phyloP scores from a whole-genome alignment of 345 rosid species.

The Eutrema japonicum region DNA sequence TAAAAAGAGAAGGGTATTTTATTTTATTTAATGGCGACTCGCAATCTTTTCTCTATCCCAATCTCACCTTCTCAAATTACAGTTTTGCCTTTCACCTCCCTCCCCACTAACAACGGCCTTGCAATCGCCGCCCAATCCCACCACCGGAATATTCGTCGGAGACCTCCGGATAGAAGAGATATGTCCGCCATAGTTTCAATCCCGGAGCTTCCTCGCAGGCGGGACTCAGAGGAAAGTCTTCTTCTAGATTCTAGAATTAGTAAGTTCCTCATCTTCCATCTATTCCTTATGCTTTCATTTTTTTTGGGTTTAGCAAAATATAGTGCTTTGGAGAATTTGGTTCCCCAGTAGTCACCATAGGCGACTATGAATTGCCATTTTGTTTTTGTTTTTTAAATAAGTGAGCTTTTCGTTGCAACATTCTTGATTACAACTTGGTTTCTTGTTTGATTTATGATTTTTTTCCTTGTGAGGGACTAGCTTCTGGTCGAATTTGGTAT shows the following conservation, averaged over 20 bases:
- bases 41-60: constrained; percentile 34
- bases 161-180: constrained; percentile 31
- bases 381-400: constrained; percentile 16
- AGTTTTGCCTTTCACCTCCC: constrained; percentile 38
- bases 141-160: constrained; percentile 41
- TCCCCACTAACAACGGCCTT: constrained; percentile 24
- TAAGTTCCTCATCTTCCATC: constrained; percentile 22
- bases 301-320: background rate
- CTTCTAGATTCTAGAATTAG: constrained; percentile 55
- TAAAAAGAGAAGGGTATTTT: background rate
- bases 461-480: too few species aligned
- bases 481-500: background rate
- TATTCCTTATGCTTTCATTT: background rate
- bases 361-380: background rate
- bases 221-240: constrained; percentile 50
- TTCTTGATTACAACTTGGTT: background rate
- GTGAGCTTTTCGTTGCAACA: background rate
- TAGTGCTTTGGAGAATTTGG: background rate
- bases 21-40: constrained; percentile 46
- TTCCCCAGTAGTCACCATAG: background rate
- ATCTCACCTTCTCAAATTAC: constrained; percentile 43
- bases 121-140: constrained; percentile 39
- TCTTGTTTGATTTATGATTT: background rate
- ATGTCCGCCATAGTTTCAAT: constrained; percentile 47
- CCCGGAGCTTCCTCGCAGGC: constrained; percentile 51